These are phyloP conservation scores for Pterocarpus macrocarpus DNA, from an alignment of 306 rosid species.

Conservation along the genomic window DNA sequence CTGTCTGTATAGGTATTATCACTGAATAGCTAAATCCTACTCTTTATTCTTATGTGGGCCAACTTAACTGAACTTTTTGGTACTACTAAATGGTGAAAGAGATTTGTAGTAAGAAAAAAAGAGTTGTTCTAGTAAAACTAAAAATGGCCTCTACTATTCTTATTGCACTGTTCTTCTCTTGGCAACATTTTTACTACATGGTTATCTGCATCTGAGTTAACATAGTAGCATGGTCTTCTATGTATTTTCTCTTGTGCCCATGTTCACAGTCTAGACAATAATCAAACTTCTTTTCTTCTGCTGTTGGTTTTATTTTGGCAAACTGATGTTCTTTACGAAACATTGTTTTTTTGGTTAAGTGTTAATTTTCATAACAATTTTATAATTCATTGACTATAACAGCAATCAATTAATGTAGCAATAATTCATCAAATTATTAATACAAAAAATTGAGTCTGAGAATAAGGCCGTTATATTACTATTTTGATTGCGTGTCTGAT, in stretches of 20 bases:
- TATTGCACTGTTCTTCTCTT: too few relatives aligned
- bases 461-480: neutral
- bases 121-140: neutral
- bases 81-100: neutral
- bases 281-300: neutral
- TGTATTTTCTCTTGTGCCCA: neutral
- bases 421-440: neutral
- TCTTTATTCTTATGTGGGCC: too few relatives aligned
- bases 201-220: neutral
- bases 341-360: neutral
- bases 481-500: conserved; percentile 21
- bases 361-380: neutral
- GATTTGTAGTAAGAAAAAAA: too few relatives aligned
- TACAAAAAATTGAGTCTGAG: neutral
- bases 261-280: neutral
- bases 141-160: neutral
- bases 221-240: neutral
- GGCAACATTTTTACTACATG: neutral
- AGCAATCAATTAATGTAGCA: neutral
- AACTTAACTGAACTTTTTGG: neutral
- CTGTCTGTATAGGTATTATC: too few relatives aligned
- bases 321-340: neutral
- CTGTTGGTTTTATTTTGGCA: neutral
- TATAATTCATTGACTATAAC: neutral
- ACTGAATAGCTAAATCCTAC: too few relatives aligned